phyloP scores from a whole-genome alignment of 106 monocot species.

The Dioscorea dumetorum region DNA sequence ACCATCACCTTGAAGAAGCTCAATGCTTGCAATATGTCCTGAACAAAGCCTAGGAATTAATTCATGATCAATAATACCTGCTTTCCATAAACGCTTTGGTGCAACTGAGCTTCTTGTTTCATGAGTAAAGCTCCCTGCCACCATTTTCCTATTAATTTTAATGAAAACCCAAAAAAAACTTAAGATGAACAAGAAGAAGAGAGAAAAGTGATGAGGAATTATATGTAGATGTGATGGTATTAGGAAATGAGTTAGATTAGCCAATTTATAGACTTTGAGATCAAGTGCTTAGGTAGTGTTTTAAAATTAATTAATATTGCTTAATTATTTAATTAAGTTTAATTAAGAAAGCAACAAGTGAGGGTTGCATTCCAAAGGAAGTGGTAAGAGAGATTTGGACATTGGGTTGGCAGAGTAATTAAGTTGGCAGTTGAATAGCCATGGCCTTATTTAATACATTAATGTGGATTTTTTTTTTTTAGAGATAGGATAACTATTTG shows the following conservation, averaged over 20 bases:
- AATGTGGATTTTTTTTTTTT: no score
- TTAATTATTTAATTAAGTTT: no score
- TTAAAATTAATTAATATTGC: no score
- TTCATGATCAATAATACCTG: slow-evolving; percentile 13
- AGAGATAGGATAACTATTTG: no score
- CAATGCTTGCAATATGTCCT: slow-evolving; percentile 3
- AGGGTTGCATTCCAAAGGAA: no score
- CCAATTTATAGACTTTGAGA: background rate
- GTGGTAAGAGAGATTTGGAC: no score
- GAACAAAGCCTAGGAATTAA: slow-evolving; percentile 16
- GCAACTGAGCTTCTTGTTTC: background rate
- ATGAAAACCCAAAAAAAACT: background rate
- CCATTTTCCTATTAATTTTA: slow-evolving; percentile 9
- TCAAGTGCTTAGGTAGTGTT: no score
- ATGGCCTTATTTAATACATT: no score
- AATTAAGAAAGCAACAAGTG: no score
- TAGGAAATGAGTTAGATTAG: background rate
- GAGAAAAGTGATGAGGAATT: background rate
- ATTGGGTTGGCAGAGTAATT: no score
- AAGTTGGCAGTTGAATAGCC: no score
- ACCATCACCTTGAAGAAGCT: slow-evolving; percentile 17
- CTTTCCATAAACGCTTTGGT: slow-evolving; percentile 22
- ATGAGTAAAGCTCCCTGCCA: slow-evolving; percentile 9
- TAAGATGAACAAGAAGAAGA: background rate
- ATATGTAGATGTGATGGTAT: background rate